Conservation (phyloP, 2,329 filamentous ascomycete genomes). For the Penicillium verrucosum region DNA sequence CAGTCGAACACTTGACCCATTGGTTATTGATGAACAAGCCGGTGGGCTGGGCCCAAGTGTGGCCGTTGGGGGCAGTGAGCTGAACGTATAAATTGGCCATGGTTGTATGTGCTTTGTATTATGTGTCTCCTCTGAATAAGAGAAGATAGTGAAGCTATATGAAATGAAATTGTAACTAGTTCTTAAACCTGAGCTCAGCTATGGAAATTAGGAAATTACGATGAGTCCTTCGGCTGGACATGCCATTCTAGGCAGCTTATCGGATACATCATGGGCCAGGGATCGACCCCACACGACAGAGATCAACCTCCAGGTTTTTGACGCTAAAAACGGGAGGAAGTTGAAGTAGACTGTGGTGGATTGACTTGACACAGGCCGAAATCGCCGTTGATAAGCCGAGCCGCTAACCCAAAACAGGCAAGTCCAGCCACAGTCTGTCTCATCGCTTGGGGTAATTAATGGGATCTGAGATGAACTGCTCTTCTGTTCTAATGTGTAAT, state of each 20-base stretch:
- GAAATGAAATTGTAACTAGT: background rate
- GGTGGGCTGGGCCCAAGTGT: conserved; percentile 37
- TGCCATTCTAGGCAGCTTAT: background rate
- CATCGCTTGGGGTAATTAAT: too few species aligned
- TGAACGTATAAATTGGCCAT: conserved; percentile 31
- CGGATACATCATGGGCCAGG: background rate
- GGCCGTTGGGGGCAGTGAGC: conserved; percentile 40
- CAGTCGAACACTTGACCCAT: conserved; percentile 39
- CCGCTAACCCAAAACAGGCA: conserved; percentile 19
- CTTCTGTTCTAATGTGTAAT: too few species aligned
- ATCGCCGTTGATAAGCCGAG: background rate
- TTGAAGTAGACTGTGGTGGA: background rate
- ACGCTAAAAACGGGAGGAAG: background rate
- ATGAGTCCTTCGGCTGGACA: conserved; percentile 6
- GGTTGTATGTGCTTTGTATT: background rate
- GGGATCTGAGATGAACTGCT: background rate
- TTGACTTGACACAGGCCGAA: background rate
- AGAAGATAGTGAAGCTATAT: conserved; percentile 4
- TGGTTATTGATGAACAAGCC: conserved; percentile 48
- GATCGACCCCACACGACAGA: background rate
- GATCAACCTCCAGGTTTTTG: background rate
- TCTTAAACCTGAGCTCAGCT: background rate
- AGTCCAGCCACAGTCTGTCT: conserved; percentile 14
- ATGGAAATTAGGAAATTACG: background rate
- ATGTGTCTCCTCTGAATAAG: background rate